Conservation (phyloP, 1,284 basidiomycete genomes). For the Leccinum insolens region DNA sequence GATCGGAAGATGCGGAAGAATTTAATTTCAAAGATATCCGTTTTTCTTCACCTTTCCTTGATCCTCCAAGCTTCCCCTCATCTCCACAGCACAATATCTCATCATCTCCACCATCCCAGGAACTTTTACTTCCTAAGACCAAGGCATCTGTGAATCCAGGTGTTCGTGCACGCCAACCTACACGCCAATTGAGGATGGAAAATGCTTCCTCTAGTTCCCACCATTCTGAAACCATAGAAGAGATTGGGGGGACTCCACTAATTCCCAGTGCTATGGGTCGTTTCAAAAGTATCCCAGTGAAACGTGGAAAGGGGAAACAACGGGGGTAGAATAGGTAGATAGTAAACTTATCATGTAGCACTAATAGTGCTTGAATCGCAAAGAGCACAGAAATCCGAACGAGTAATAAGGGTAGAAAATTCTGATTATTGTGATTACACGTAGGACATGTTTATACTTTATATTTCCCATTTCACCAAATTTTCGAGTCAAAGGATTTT, state of each 20-base stretch:
- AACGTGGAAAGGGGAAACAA: too few species aligned
- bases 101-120: background rate
- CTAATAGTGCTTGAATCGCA: too few species aligned
- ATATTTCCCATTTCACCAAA: too few species aligned
- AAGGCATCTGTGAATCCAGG: background rate
- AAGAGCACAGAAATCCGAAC: too few species aligned
- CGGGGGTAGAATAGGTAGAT: too few species aligned
- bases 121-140: background rate
- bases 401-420: too few species aligned
- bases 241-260: background rate
- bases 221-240: background rate
- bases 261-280: too few species aligned
- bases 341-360: too few species aligned
- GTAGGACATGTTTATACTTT: too few species aligned
- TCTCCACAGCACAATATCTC: background rate
- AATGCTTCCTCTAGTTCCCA: background rate
- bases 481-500: too few species aligned
- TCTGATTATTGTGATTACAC: too few species aligned
- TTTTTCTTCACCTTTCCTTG: background rate
- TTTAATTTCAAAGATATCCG: background rate
- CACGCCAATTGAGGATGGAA: background rate
- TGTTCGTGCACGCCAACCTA: background rate
- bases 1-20: background rate
- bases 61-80: background rate
- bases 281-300: too few species aligned